phyloP scores from a whole-genome alignment of 805 yeast genomes.

The Metschnikowia cerradonensis region DNA sequence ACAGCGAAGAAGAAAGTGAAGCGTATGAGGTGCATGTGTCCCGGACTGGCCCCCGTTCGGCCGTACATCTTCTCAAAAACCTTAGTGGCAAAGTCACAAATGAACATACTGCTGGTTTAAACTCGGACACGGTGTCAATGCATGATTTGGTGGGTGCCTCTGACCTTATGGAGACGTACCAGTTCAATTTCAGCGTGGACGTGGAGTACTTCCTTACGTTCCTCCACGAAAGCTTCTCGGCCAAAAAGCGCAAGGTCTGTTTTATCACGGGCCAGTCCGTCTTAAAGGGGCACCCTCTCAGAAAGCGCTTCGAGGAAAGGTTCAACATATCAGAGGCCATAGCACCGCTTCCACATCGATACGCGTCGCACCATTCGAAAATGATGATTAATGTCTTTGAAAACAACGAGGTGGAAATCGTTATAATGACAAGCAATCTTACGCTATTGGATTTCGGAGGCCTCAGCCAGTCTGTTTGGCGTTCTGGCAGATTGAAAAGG shows the following conservation, averaged over 20 bases:
- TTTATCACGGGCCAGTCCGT: slow-evolving; percentile 29
- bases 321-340: slow-evolving; percentile 29
- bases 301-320: slow-evolving; percentile 9
- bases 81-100: slow-evolving; percentile 21
- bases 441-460: slow-evolving; percentile 50
- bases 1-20: background rate
- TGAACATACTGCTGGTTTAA: slow-evolving; percentile 11
- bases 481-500: slow-evolving; percentile 41
- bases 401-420: slow-evolving; percentile 46
- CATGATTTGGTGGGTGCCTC: slow-evolving; percentile 28
- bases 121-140: slow-evolving; percentile 26
- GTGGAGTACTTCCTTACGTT: slow-evolving; percentile 35
- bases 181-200: slow-evolving; percentile 49
- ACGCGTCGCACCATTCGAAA: slow-evolving; percentile 61
- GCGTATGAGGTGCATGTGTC: background rate
- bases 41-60: slow-evolving; percentile 13
- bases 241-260: slow-evolving; percentile 19
- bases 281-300: slow-evolving; percentile 5
- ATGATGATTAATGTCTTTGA: slow-evolving; percentile 56
- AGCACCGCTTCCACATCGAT: slow-evolving; percentile 30
- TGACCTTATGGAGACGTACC: slow-evolving; percentile 33
- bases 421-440: slow-evolving; percentile 58
- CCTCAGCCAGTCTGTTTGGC: slow-evolving; percentile 67
- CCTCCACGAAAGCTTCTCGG: slow-evolving; percentile 23
- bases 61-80: slow-evolving; percentile 24